A percentile compares a stretch with the other conserved stretches of the same genome.
Conservation (phyloP, 2,329 filamentous ascomycete species). For the Neofusicoccum laricinum region DNA sequence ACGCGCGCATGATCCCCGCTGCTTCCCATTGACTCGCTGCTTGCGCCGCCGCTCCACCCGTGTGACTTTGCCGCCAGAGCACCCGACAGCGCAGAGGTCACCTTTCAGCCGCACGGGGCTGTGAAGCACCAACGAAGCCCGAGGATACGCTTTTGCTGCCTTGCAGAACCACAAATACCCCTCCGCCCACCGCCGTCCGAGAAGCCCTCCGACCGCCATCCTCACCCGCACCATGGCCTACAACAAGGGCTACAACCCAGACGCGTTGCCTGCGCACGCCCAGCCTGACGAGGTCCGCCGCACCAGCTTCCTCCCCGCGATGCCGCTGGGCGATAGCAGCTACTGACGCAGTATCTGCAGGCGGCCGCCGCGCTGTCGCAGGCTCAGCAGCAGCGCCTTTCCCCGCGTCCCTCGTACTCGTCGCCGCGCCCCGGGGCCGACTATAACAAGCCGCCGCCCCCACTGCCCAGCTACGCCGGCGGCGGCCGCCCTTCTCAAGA, state of each 20-base stretch:
- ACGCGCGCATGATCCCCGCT: not conserved
- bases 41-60: not conserved
- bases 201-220: not conserved
- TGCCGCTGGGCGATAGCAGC: too few species aligned
- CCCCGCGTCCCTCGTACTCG: conserved; percentile 32
- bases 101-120: conserved; percentile 16
- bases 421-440: conserved; percentile 36
- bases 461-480: conserved; percentile 33
- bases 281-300: conserved; percentile 66
- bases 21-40: not conserved
- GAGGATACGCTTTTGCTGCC: not conserved
- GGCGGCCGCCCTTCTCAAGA: conserved; percentile 26
- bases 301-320: conserved; percentile 9
- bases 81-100: conserved; percentile 9
- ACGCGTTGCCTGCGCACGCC: conserved; percentile 87
- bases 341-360: conserved; percentile 31
- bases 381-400: conserved; percentile 21
- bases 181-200: not conserved
- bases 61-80: not conserved
- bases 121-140: not conserved
- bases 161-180: not conserved
- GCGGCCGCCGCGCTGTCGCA: conserved; percentile 35
- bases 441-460: conserved; percentile 44
- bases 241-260: conserved; percentile 88
- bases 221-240: conserved; percentile 69